A percentile compares a stretch with the other conserved stretches of the same genome.
phyloP scores from a whole-genome alignment of 2,329 filamentous ascomycete genomes.

The Trichophyton verrucosum region DNA sequence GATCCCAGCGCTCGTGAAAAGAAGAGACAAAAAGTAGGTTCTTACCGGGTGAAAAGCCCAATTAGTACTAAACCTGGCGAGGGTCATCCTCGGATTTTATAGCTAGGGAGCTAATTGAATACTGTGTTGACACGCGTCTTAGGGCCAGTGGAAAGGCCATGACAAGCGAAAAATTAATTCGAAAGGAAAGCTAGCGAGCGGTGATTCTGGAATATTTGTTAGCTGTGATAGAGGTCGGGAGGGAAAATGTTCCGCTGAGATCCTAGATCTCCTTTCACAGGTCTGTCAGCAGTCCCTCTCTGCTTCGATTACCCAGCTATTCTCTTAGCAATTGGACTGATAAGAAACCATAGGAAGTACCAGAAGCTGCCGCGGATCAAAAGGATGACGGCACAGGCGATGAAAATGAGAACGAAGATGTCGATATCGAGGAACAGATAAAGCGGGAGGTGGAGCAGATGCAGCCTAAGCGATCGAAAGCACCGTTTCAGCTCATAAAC shows the following conservation, averaged over 20 bases:
- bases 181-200: slow-evolving; percentile 27
- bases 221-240: slow-evolving; percentile 52
- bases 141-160: slow-evolving; percentile 20
- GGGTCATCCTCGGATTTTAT: background rate
- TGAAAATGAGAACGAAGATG: slow-evolving; percentile 21
- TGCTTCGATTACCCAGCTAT: background rate
- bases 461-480: slow-evolving; percentile 35
- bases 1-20: background rate
- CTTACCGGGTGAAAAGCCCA: background rate
- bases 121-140: slow-evolving; percentile 7
- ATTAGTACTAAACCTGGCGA: background rate
- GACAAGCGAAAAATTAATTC: background rate
- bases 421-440: slow-evolving; percentile 50
- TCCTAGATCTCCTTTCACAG: slow-evolving; percentile 46
- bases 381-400: slow-evolving; percentile 17
- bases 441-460: slow-evolving; percentile 45
- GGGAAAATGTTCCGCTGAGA: slow-evolving; percentile 46
- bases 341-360: slow-evolving; percentile 9
- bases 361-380: slow-evolving; percentile 2
- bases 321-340: background rate
- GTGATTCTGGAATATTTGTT: slow-evolving; percentile 51
- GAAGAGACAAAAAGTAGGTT: slow-evolving; percentile 6
- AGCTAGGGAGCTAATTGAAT: slow-evolving; percentile 9
- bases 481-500: slow-evolving; percentile 41
- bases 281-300: slow-evolving; percentile 21